Percentiles rank a stretch among this genome's conserved stretches.
These are phyloP conservation scores for Trichoderma arundinaceum DNA, from an alignment of 2,329 filamentous ascomycete genomes.

Conservation along the genomic window DNA sequence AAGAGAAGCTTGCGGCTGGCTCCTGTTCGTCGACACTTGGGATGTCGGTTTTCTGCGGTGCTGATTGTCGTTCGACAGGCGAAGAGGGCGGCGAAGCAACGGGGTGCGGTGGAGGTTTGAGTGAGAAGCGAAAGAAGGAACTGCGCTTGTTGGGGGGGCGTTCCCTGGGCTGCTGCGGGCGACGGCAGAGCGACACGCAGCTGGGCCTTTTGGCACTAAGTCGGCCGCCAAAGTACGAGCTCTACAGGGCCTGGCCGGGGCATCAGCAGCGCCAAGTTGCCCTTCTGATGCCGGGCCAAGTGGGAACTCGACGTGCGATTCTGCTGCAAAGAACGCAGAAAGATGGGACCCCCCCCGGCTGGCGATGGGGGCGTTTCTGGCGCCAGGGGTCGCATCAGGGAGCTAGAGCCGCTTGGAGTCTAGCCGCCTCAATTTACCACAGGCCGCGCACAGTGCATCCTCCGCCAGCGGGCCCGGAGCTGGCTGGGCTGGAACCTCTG, in stretches of 20 bases:
- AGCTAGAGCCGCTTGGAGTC: constrained; percentile 14
- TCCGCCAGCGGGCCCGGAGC: not conserved
- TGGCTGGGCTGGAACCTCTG: not conserved
- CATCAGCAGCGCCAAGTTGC: constrained; percentile 26
- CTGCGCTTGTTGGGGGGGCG: constrained; percentile 16
- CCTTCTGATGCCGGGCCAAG: constrained; percentile 7
- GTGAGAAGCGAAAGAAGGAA: constrained; percentile 30
- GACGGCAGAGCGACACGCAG: constrained; percentile 21
- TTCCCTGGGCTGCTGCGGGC: not conserved
- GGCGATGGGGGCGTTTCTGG: constrained; percentile 27
- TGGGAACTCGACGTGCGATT: not conserved
- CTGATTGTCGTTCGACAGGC: constrained; percentile 22
- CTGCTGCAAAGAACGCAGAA: constrained; percentile 27
- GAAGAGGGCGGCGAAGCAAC: constrained; percentile 19
- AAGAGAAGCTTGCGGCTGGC: constrained; percentile 10
- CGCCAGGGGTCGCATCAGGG: constrained; percentile 28
- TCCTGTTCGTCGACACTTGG: constrained; percentile 14
- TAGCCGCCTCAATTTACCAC: constrained; percentile 7
- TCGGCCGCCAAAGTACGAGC: not conserved
- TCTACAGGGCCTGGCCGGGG: constrained; percentile 10
- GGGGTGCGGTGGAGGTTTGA: constrained; percentile 24
- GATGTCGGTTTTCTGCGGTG: not conserved
- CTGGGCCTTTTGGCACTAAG: not conserved
- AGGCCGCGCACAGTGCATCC: constrained; percentile 27
- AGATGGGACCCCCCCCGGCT: constrained; percentile 19